phyloP scores from a whole-genome alignment of 257 asterid genomes.

The Anisodus acutangulus region DNA sequence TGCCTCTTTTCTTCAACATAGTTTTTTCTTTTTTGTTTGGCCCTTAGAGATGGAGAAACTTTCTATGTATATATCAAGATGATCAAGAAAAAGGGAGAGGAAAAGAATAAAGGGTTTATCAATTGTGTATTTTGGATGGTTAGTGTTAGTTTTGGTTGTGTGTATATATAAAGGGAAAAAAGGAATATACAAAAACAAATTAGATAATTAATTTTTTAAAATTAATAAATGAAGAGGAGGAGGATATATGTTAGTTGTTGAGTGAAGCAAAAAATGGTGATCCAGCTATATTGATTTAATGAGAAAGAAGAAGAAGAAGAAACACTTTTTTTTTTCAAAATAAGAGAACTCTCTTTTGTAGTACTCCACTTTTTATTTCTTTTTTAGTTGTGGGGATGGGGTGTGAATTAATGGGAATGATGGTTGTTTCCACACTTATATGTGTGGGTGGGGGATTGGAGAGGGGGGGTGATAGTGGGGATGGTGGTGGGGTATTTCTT shows the following conservation, averaged over 20 bases:
- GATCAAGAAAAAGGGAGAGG: background rate
- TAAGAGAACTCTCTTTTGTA: background rate
- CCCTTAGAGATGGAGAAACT: too few relatives aligned
- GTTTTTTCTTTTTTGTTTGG: background rate
- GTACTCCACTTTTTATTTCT: background rate
- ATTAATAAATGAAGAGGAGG: background rate
- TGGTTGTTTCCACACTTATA: background rate
- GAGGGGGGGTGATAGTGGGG: background rate
- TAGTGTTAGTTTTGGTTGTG: background rate
- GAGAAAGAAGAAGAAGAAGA: background rate
- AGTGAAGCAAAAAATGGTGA: slow-evolving; percentile 17
- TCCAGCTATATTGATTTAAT: background rate
- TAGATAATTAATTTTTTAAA: too few relatives aligned
- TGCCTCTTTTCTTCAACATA: slow-evolving; percentile 20
- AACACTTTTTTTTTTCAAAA: background rate
- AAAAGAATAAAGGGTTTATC: background rate
- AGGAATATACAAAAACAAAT: too few relatives aligned
- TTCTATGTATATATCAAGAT: background rate
- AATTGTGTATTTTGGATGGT: background rate
- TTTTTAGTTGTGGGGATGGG: background rate
- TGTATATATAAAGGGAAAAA: background rate
- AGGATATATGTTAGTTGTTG: background rate
- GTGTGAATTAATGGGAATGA: background rate
- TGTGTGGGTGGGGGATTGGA: background rate
- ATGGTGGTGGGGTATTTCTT: slow-evolving; percentile 1